These are phyloP conservation scores for Populus davidiana DNA, from an alignment of 345 rosid genomes.

Conservation along the genomic window DNA sequence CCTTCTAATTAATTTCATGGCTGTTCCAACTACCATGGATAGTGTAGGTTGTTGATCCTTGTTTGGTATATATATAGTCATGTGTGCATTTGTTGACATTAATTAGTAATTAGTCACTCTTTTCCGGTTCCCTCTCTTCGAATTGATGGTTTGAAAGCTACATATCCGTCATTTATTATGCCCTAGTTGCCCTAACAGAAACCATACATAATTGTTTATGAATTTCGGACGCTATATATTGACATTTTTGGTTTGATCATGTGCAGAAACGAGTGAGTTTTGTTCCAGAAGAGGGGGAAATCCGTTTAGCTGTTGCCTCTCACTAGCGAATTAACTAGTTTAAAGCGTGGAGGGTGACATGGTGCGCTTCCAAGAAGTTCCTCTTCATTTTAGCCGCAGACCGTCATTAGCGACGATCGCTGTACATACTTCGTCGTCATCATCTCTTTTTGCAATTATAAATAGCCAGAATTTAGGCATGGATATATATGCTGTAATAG, in stretches of 20 bases:
- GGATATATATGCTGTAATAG: background rate
- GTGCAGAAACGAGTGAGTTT: conserved; percentile 90
- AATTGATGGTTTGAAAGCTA: background rate
- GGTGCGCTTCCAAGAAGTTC: background rate
- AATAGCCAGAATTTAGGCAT: background rate
- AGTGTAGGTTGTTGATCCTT: background rate
- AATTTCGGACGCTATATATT: background rate
- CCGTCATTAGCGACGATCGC: background rate
- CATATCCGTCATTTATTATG: background rate
- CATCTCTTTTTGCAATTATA: background rate
- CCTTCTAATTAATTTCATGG: background rate
- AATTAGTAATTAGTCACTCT: background rate
- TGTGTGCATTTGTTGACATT: background rate
- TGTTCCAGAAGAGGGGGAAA: conserved; percentile 53
- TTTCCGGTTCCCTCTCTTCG: background rate
- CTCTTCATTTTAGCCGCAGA: background rate
- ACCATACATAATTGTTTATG: background rate
- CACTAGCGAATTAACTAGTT: background rate
- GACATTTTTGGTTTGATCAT: background rate
- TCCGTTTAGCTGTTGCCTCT: conserved; percentile 61
- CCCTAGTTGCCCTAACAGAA: background rate
- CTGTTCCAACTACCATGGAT: conserved; percentile 11
- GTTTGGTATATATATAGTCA: background rate
- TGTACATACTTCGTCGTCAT: background rate
- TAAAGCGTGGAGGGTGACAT: background rate